Percentiles rank a stretch among this genome's conserved stretches.
These are phyloP conservation scores for Diversispora epigaea DNA, from an alignment of 192 early-diverging fungal species.

Conservation along the genomic window DNA sequence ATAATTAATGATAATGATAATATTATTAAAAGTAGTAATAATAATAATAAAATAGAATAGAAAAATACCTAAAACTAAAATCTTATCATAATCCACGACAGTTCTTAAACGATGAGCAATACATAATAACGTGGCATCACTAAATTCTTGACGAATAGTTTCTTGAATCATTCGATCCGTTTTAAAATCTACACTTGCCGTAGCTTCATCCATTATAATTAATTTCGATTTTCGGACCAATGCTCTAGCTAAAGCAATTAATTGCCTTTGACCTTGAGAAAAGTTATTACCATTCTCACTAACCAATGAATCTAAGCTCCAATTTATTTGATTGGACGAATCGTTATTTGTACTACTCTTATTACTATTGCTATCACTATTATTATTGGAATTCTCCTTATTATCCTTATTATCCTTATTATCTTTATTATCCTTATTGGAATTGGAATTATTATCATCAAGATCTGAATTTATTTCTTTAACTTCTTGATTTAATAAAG, in stretches of 20 bases:
- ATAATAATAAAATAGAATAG: background rate
- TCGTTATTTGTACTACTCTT: background rate
- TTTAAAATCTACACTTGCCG: slow-evolving; percentile 83
- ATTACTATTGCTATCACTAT: no score
- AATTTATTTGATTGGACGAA: slow-evolving; percentile 33
- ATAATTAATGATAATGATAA: background rate
- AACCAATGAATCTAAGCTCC: slow-evolving; percentile 67
- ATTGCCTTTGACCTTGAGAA: slow-evolving; percentile 71
- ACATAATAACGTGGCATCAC: slow-evolving; percentile 70
- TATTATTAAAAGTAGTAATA: background rate
- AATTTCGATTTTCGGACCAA: slow-evolving; percentile 61
- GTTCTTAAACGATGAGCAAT: slow-evolving; percentile 88
- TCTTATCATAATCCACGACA: slow-evolving; percentile 69
- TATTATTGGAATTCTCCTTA: background rate
- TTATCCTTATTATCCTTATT: slow-evolving; percentile 7
- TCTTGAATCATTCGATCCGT: slow-evolving; percentile 84
- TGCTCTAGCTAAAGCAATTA: slow-evolving; percentile 71
- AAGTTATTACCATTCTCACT: slow-evolving; percentile 77
- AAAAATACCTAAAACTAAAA: slow-evolving; percentile 54
- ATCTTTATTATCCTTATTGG: background rate
- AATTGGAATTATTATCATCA: slow-evolving; percentile 4
- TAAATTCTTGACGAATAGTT: slow-evolving; percentile 77
- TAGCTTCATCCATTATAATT: slow-evolving; percentile 87
- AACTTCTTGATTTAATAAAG: background rate
- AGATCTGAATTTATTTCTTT: background rate